Conservation (phyloP, 768 basidiomycete species). For the Peribolospora kevripleyi region DNA sequence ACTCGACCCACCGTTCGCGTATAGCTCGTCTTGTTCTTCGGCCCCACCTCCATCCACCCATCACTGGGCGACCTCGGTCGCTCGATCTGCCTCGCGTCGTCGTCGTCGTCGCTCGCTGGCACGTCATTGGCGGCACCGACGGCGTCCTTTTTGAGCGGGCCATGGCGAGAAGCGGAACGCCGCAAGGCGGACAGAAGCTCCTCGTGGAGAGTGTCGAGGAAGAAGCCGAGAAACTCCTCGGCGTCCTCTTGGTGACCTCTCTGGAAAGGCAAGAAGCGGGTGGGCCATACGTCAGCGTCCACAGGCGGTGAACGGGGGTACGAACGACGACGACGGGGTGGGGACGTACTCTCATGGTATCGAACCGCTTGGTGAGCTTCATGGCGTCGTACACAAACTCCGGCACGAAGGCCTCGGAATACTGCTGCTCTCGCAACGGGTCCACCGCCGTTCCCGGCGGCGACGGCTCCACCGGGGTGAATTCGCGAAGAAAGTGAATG, state of each 20-base stretch:
- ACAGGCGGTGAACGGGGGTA: constrained; percentile 2
- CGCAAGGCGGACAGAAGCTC: constrained; percentile 50
- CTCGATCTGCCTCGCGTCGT: neutral
- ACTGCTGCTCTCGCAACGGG: neutral
- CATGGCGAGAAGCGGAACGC: constrained; percentile 12
- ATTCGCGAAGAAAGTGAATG: constrained; percentile 49
- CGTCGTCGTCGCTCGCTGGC: neutral
- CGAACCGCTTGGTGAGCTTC: constrained; percentile 80
- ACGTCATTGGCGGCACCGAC: neutral
- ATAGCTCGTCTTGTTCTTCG: constrained; percentile 50
- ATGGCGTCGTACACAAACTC: constrained; percentile 72
- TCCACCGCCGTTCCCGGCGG: constrained; percentile 13
- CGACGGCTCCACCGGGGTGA: constrained; percentile 18
- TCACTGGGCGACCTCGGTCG: constrained; percentile 17
- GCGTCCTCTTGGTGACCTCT: constrained; percentile 93
- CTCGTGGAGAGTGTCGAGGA: constrained; percentile 79
- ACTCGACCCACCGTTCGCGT: constrained; percentile 43
- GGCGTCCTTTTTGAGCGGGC: neutral
- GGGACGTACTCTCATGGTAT: constrained; percentile 55
- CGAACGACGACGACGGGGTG: neutral
- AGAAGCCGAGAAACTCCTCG: constrained; percentile 96
- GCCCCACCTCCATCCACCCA: constrained; percentile 84
- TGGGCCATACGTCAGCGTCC: neutral
- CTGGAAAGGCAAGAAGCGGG: constrained; percentile 19
- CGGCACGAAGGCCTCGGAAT: constrained; percentile 49